Conservation (phyloP, 1,139 yeast genomes). For the Lizanozyma gosingica region DNA sequence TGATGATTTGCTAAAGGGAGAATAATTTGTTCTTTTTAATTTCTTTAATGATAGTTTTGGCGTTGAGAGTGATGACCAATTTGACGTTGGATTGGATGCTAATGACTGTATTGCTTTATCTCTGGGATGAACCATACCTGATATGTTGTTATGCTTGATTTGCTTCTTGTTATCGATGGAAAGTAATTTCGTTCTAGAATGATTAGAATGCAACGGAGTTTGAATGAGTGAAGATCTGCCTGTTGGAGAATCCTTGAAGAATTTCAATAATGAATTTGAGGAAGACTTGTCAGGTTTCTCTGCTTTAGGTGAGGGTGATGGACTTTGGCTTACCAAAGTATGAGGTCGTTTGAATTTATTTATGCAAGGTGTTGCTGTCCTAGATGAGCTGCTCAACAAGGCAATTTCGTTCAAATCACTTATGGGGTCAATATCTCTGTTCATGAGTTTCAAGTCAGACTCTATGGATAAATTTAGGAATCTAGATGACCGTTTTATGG, state of each 20-base stretch:
- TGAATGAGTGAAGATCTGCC: constrained; percentile 11
- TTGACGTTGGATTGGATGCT: constrained; percentile 1
- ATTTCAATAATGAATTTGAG: constrained; percentile 2
- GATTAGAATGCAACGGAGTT: background rate
- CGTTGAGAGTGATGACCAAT: constrained; percentile 2
- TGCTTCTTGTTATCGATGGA: background rate
- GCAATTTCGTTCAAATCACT: constrained; percentile 23
- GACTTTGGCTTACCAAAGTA: constrained; percentile 36
- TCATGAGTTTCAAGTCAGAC: constrained; percentile 13
- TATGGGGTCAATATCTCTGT: constrained; percentile 17
- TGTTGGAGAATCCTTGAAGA: constrained; percentile 6
- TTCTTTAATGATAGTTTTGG: constrained; percentile 4
- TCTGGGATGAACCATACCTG: constrained; percentile 3
- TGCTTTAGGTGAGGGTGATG: constrained; percentile 27
- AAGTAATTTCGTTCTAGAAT: background rate
- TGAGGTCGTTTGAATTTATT: constrained; percentile 42
- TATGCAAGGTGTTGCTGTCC: constrained; percentile 10
- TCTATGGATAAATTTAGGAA: constrained; percentile 40
- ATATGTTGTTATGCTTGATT: background rate
- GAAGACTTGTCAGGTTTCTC: constrained; percentile 6
- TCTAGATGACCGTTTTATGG: constrained; percentile 39
- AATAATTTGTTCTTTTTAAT: constrained; percentile 3
- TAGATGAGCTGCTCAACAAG: constrained; percentile 5
- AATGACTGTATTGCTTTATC: constrained; percentile 10
- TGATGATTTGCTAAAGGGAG: constrained; percentile 14